phyloP scores from a whole-genome alignment of 257 asterid genomes.

The Ocimum tenuiflorum region DNA sequence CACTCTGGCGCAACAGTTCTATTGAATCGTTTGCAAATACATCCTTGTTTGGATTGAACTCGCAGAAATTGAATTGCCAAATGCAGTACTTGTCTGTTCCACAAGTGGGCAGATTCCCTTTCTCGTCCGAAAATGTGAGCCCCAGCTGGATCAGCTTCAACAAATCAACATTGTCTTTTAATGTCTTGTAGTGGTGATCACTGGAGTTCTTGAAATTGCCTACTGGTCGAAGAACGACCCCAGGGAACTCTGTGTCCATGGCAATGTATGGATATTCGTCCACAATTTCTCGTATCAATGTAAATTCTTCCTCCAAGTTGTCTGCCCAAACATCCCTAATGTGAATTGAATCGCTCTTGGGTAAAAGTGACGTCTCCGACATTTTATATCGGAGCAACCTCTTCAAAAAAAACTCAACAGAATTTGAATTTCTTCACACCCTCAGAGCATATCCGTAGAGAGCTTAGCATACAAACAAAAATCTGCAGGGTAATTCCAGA shows the following conservation, averaged over 20 bases:
- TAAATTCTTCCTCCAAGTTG: slow-evolving; percentile 59
- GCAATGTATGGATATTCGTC: slow-evolving; percentile 68
- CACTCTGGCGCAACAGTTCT: slow-evolving; percentile 55
- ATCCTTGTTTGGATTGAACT: slow-evolving; percentile 59
- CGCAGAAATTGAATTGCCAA: slow-evolving; percentile 78
- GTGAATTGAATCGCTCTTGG: slow-evolving; percentile 19
- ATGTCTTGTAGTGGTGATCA: slow-evolving; percentile 47
- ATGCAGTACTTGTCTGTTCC: slow-evolving; percentile 53
- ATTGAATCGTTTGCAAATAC: slow-evolving; percentile 51
- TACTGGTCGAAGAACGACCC: slow-evolving; percentile 46
- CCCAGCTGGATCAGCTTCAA: slow-evolving; percentile 69
- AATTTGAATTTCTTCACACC: too few relatives aligned
- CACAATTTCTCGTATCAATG: slow-evolving; percentile 49
- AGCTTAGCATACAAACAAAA: too few relatives aligned
- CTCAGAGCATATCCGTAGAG: too few relatives aligned
- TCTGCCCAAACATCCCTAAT: slow-evolving; percentile 72
- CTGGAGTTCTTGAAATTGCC: slow-evolving; percentile 47
- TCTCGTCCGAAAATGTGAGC: slow-evolving; percentile 54
- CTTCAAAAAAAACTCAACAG: too few relatives aligned
- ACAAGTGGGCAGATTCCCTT: slow-evolving; percentile 60
- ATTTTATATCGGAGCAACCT: too few relatives aligned
- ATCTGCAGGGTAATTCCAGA: not conserved
- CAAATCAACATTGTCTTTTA: slow-evolving; percentile 63
- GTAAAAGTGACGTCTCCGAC: too few relatives aligned
- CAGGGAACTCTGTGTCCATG: slow-evolving; percentile 80